phyloP scores from a whole-genome alignment of 345 rosid species.

The Cochlearia excelsa region DNA sequence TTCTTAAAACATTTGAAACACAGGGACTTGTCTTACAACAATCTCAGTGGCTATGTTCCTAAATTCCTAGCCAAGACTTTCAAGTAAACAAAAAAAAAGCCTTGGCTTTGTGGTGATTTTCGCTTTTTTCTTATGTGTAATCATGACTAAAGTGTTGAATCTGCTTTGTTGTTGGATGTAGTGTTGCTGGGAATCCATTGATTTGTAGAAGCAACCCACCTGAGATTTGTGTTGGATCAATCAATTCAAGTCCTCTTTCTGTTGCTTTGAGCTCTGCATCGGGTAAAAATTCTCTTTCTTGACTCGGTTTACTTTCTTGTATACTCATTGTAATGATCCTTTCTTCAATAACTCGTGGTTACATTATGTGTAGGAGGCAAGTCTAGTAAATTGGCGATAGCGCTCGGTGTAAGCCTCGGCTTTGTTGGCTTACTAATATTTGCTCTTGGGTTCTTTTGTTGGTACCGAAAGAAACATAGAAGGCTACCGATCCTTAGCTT shows the following conservation, averaged over 20 bases:
- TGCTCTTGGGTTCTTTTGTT: conserved; percentile 48
- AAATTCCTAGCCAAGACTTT: conserved; percentile 83
- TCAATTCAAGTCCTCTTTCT: conserved; percentile 48
- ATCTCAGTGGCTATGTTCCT: conserved; percentile 83
- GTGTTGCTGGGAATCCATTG: conserved; percentile 80
- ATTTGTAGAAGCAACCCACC: conserved; percentile 60
- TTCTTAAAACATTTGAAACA: conserved; percentile 5
- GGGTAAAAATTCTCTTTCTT: conserved; percentile 19
- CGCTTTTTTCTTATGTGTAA: no score
- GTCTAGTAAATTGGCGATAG: conserved; percentile 63
- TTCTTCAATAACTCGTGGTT: conserved; percentile 22
- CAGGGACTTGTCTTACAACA: conserved; percentile 94
- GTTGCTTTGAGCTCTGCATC: conserved; percentile 54
- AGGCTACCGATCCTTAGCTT: conserved; percentile 47
- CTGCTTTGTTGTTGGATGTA: conserved; percentile 37
- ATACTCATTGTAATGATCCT: conserved; percentile 18
- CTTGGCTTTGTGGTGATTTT: background rate
- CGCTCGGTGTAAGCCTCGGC: conserved; percentile 62
- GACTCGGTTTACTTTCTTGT: conserved; percentile 27
- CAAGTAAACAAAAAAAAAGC: conserved; percentile 46
- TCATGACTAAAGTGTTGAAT: background rate
- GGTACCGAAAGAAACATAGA: conserved; percentile 52
- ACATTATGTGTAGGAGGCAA: conserved; percentile 34
- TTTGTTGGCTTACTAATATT: conserved; percentile 43
- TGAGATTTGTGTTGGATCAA: conserved; percentile 63